Evolutionary conservation across 352 stramenopile genomes (phyloP), one percentile per base, ranked within the genome.

Genomic region (Phytopythium helicoides): DNA sequence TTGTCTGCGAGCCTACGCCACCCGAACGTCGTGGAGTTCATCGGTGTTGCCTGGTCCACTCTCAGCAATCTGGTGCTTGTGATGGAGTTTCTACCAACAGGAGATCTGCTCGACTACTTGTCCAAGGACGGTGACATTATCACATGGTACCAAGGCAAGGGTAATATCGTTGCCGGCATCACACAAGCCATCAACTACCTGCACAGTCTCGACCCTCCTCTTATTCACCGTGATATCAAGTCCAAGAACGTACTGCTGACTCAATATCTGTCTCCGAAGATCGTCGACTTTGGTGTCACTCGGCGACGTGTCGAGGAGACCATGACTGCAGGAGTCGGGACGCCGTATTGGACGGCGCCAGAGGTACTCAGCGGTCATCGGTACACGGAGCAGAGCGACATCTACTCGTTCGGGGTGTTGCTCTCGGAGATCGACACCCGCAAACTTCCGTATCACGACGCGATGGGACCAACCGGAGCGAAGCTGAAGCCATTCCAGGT

Each of bases 261-360:
- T 36, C 69, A 51, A 5, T 22, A 68, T 3, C 70, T 88, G 5
- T 58, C 85, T 18, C 72, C 90, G 25, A 81, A 86, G 35, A 51
- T 95, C 26, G 89, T 82, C 37, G 85, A 96, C 65, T 95, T 97
- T 68, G 87, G 85, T 45, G 58, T 93, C 63, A 79, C 60, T 15
- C 54, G 64, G 10, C 44, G 59, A 22, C 50, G 53, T 19, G 37
- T 62, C 0, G 58, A 66, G 3, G 35, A 62, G 3, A 71, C 59
- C 3, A 80, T 82, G 70, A 78, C 61, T 1, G 79, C 81, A 3
- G 81, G 87, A 23, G 85, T 90, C n/a, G 86, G 86, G 5, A 96
- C 85, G 16, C 74, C 78, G 8, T 84, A 86, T 37, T 95, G 89
- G 69, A 87, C 83, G n/a, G 83, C 86, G 0, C 86, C 84, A 0